phyloP scores from a whole-genome alignment of 2,329 filamentous ascomycete genomes.

The Monilinia fructigena region DNA sequence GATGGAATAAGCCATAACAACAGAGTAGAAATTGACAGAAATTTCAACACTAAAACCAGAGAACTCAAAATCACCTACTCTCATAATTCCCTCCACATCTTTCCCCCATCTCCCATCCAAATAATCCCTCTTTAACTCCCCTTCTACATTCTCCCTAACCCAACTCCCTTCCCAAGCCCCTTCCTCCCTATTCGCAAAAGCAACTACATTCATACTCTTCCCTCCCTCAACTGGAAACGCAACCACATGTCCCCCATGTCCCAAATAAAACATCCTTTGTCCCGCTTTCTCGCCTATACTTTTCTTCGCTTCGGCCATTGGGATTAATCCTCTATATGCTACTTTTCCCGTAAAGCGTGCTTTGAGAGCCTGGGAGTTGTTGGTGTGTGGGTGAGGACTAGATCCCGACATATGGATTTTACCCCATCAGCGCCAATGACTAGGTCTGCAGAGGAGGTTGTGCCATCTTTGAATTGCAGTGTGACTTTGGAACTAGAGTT shows the following conservation, averaged over 20 bases:
- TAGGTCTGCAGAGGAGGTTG: neutral
- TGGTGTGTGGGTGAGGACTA: neutral
- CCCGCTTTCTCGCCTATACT: slow-evolving; percentile 1
- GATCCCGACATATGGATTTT: slow-evolving; percentile 7
- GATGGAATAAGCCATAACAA: neutral
- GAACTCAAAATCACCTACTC: neutral
- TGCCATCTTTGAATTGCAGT: neutral
- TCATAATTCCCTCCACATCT: slow-evolving; percentile 8
- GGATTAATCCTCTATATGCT: slow-evolving; percentile 59
- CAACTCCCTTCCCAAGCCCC: slow-evolving; percentile 39
- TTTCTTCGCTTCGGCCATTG: slow-evolving; percentile 46
- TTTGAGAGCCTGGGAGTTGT: neutral
- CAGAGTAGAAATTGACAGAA: neutral
- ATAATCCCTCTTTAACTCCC: slow-evolving; percentile 8
- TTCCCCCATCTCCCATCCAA: slow-evolving; percentile 11
- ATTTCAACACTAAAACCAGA: neutral
- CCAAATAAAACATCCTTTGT: slow-evolving; percentile 49
- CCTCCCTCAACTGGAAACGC: slow-evolving; percentile 46
- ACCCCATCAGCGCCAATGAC: slow-evolving; percentile 9
- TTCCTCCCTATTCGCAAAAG: slow-evolving; percentile 36
- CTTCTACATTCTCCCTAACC: slow-evolving; percentile 10
- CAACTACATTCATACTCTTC: slow-evolving; percentile 54
- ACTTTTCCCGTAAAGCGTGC: slow-evolving; percentile 14
- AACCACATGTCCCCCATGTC: slow-evolving; percentile 51
- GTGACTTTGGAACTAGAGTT: neutral